Conservation (phyloP, 805 yeast genomes). For the Millerozyma acaciae region DNA sequence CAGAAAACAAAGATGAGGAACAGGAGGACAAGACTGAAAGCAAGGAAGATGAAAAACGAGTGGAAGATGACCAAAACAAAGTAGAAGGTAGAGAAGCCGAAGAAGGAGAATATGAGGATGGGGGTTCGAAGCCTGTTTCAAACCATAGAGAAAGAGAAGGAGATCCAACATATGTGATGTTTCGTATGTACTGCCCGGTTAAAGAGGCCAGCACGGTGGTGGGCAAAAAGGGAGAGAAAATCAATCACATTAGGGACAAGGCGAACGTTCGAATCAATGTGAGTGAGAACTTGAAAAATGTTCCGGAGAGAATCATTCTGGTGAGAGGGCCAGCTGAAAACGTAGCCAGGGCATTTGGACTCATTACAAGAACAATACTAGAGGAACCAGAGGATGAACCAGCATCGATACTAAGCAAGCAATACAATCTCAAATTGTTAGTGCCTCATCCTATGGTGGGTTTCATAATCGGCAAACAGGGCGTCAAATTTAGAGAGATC, state of each 20-base stretch:
- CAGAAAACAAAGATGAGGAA: conserved; percentile 4
- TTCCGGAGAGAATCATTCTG: conserved; percentile 70
- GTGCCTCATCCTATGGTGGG: conserved; percentile 82
- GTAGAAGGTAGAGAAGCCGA: conserved; percentile 2
- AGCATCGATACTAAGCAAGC: conserved; percentile 51
- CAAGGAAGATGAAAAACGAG: conserved; percentile 3
- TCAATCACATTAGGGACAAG: conserved; percentile 57
- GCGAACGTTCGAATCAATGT: conserved; percentile 66
- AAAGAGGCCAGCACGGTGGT: conserved; percentile 73
- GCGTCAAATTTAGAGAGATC: conserved; percentile 70
- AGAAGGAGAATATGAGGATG: conserved; percentile 5
- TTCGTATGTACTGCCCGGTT: conserved; percentile 72
- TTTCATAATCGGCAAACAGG: conserved; percentile 73
- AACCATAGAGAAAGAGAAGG: conserved; percentile 39
- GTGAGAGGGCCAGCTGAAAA: conserved; percentile 72
- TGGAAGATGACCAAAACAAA: not conserved
- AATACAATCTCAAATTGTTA: conserved; percentile 55
- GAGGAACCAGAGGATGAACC: conserved; percentile 66
- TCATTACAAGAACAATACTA: conserved; percentile 61
- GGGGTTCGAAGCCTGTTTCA: conserved; percentile 30
- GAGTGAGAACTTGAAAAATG: conserved; percentile 66
- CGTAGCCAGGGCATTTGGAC: conserved; percentile 79
- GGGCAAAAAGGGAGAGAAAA: conserved; percentile 77
- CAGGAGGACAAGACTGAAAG: conserved; percentile 5
- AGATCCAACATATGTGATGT: conserved; percentile 60